Conservation (phyloP, 176 grass and related monocot species). For the Zizania latifolia region DNA sequence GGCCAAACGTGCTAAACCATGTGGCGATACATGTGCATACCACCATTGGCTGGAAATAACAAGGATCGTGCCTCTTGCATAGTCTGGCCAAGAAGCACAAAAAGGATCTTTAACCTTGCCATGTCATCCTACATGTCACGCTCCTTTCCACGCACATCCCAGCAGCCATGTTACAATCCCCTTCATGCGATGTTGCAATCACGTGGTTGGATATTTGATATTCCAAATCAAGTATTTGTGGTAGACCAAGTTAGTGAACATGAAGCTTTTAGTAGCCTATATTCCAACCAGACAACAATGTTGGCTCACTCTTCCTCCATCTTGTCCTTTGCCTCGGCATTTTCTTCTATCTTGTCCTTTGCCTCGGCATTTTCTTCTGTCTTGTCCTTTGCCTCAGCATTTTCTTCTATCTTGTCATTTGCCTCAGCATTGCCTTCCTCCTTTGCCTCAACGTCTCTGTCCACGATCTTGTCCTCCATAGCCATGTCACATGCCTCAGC, state of each 20-base stretch:
- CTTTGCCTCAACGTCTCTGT: background rate
- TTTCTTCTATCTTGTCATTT: slow-evolving; percentile 19
- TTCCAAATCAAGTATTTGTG: slow-evolving; percentile 23
- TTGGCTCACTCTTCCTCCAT: slow-evolving; percentile 34
- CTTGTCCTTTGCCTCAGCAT: background rate
- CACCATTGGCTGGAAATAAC: background rate
- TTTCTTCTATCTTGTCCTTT: slow-evolving; percentile 26
- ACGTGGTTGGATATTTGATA: background rate
- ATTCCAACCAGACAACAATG: background rate
- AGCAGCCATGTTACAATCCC: background rate
- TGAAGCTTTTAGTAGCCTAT: background rate
- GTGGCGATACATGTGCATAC: background rate
- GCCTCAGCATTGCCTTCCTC: background rate
- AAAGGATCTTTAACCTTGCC: background rate
- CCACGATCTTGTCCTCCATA: background rate
- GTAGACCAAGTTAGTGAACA: background rate
- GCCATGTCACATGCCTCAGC: background rate
- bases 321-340: slow-evolving; percentile 2
- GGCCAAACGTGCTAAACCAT: background rate
- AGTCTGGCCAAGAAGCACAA: background rate
- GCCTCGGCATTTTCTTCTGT: slow-evolving; percentile 2
- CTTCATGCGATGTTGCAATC: background rate
- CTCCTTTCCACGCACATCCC: background rate
- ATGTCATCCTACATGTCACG: background rate
- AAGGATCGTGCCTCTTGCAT: background rate